These are phyloP conservation scores for Fraxinus albicans DNA, from an alignment of 305 asterid species.

Conservation along the genomic window DNA sequence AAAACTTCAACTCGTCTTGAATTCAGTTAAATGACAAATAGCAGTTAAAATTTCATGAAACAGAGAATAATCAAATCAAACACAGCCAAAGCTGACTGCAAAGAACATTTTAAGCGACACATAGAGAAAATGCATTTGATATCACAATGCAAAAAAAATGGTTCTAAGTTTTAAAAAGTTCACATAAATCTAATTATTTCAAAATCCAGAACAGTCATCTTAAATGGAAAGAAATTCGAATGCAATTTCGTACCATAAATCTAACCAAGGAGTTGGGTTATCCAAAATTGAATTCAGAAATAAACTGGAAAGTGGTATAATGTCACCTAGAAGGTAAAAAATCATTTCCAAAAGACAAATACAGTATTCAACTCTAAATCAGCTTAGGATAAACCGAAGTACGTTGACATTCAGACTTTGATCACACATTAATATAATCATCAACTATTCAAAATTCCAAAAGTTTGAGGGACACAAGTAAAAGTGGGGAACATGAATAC, in stretches of 20 bases:
- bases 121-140: not conserved
- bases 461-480: not conserved
- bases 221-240: not conserved
- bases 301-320: not conserved
- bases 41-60: not conserved
- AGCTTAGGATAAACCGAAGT: not conserved
- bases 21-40: not conserved
- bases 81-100: not conserved
- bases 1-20: not conserved
- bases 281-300: not conserved
- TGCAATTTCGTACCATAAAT: not conserved
- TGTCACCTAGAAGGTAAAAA: not conserved
- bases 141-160: not conserved
- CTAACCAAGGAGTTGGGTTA: not conserved
- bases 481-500: not conserved
- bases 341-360: not conserved
- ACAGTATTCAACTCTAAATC: not conserved
- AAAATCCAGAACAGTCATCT: not conserved
- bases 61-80: not conserved
- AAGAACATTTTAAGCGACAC: not conserved
- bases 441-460: not conserved
- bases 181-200: not conserved
- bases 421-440: not conserved
- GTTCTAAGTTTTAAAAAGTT: not conserved
- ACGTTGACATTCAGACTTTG: not conserved